A percentile compares a stretch with the other conserved stretches of the same genome.
These are phyloP conservation scores for Rosa hybrid DNA, from an alignment of 331 rosid species.

Conservation along the genomic window DNA sequence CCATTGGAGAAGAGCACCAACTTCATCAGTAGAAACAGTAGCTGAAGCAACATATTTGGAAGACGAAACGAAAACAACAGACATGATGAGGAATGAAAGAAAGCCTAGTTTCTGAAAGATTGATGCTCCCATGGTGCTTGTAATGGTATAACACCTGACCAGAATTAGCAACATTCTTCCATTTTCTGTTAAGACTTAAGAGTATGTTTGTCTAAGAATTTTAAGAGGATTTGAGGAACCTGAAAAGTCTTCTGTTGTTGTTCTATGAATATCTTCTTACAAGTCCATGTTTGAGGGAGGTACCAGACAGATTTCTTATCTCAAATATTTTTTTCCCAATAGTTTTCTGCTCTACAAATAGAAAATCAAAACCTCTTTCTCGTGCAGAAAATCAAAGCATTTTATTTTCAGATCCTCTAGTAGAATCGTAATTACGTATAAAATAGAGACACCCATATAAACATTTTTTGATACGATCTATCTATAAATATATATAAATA, in stretches of 20 bases:
- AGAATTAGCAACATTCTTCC: not conserved
- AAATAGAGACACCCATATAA: no score
- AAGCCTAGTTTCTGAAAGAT: not conserved
- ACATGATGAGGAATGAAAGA: not conserved
- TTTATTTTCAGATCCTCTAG: no score
- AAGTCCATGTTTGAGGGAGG: not conserved
- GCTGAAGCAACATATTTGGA: not conserved
- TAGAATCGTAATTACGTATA: no score
- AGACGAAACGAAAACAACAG: not conserved
- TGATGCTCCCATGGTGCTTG: constrained; percentile 16
- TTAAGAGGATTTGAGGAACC: not conserved
- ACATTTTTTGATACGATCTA: no score
- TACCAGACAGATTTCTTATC: not conserved
- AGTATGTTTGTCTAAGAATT: not conserved
- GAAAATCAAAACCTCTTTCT: no score
- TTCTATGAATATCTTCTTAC: not conserved
- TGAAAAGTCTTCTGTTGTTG: not conserved
- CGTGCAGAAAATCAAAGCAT: no score
- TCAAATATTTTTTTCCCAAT: no score
- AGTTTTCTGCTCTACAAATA: no score
- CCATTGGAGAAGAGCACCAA: constrained; percentile 36
- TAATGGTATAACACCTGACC: not conserved
- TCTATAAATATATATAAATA: no score
- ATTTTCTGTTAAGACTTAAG: not conserved
- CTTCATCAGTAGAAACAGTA: constrained; percentile 14